Evolutionary conservation across 2,329 filamentous ascomycete genomes (phyloP), one percentile per base, ranked within the genome.

Genomic region (Ophiostoma fasciatum): DNA sequence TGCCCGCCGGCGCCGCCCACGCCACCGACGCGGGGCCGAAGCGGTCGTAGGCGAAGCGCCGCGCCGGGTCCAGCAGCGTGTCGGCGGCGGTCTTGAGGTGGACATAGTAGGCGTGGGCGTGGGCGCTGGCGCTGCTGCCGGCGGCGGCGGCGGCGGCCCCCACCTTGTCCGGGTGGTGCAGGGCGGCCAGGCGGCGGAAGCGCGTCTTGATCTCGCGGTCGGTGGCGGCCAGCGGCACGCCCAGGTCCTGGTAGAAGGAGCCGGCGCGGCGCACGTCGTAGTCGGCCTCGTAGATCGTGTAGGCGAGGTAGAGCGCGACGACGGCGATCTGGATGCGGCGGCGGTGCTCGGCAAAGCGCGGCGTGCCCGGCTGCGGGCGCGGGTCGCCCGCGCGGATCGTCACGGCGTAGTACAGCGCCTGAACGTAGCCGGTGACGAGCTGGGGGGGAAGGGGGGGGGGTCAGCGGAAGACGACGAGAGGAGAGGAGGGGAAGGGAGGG

Each of bases 231-330:
- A 78, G 65, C 11, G 77, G 63, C 1, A 94, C 70, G 25, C 74
- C 74, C 1, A 98, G 71, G 44, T 79, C 70, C 31, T 71, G 64
- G 61, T 94, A 96, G 61, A 81, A 94, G 55, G 83, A 77, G 14
- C 79, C 75, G 1, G 66, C 62, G 30, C 68, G 62, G 43, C 74
- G 78, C 20, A 94, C 67, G 44, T 83, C 75, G 61, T 82, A 75
- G 65, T 93, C 82, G 49, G 84, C 80, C 60, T 96, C 88, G 61
- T 87, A 90, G 49, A 96, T 74, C 31, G 85, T 94, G 65, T 94
- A 94, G 45, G 79, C 60, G 26, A 96, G 81, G 61, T 96, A 98
- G 42, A 72, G 61, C 33, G 78, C 64, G 34, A 96, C 78, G 49
- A 96, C 82, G 47, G 78, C 63, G 51, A 88, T 78, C 54, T 90